phyloP scores from a whole-genome alignment of 345 rosid species.

The Sisymbrium altissimum region DNA sequence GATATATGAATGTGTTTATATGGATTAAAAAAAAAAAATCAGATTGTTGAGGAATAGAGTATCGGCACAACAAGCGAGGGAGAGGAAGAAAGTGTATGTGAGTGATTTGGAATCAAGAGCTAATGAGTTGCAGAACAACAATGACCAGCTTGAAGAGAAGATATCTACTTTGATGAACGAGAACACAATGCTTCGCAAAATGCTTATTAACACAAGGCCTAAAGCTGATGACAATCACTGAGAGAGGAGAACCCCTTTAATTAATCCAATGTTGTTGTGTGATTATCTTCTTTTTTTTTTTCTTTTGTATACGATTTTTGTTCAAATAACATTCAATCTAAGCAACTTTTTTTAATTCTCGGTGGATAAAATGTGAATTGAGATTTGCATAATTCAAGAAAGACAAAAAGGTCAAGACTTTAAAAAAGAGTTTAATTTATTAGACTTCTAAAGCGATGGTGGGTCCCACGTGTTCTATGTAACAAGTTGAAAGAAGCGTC shows the following conservation, averaged over 20 bases:
- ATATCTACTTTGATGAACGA: constrained; percentile 63
- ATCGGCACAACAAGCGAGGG: constrained; percentile 83
- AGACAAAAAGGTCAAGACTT: neutral
- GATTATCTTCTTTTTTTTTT: neutral
- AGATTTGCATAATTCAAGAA: neutral
- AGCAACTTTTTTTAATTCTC: too few relatives aligned
- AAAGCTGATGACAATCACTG: constrained; percentile 48
- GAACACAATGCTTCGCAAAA: constrained; percentile 70
- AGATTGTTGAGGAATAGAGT: constrained; percentile 77
- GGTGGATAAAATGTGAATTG: neutral
- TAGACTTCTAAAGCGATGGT: neutral
- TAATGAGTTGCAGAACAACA: constrained; percentile 48
- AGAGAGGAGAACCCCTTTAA: neutral
- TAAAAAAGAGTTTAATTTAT: too few relatives aligned
- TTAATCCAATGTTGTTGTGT: neutral
- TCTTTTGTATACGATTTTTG: neutral
- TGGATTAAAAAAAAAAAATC: neutral
- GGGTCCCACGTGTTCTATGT: constrained; percentile 19
- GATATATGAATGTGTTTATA: neutral
- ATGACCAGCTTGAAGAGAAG: constrained; percentile 62
- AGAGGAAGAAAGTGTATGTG: constrained; percentile 74
- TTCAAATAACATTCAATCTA: neutral
- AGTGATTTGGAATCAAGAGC: constrained; percentile 59
- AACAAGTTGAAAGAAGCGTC: constrained; percentile 14
- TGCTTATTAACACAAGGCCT: constrained; percentile 64